Conservation (phyloP, 345 rosid genomes). For the Clausena lansium region DNA sequence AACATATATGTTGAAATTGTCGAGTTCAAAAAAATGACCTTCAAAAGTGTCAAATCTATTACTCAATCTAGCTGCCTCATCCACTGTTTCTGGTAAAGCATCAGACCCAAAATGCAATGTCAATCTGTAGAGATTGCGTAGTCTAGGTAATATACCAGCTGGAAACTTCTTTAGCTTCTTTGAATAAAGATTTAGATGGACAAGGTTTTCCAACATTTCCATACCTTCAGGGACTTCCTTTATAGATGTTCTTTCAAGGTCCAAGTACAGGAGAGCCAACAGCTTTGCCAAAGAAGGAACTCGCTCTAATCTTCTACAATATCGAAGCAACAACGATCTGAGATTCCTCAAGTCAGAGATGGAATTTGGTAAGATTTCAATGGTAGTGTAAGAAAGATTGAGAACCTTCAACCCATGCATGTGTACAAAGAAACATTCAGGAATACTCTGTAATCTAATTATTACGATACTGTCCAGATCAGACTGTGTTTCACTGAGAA, state of each 20-base stretch:
- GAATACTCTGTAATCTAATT: not conserved
- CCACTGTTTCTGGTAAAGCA: not conserved
- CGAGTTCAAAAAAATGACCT: not conserved
- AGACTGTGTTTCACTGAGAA: not conserved
- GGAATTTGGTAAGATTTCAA: too few relatives aligned
- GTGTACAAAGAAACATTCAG: conserved; percentile 10
- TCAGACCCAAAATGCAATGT: not conserved
- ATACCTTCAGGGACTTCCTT: not conserved
- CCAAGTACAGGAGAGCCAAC: not conserved
- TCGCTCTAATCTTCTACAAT: fast-evolving
- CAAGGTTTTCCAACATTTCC: not conserved
- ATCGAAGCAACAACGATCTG: not conserved
- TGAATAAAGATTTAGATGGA: not conserved
- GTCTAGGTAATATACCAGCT: too few relatives aligned
- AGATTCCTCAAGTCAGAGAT: not conserved
- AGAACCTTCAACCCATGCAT: conserved; percentile 1
- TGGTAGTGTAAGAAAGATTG: too few relatives aligned
- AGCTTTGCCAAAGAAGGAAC: conserved; percentile 8
- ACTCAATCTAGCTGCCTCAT: not conserved
- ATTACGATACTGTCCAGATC: too few relatives aligned
- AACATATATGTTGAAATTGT: not conserved
- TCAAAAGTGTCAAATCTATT: not conserved
- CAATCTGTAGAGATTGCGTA: too few relatives aligned
- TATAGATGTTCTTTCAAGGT: not conserved
- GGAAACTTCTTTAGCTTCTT: fast-evolving